Percentiles rank a stretch among this genome's conserved stretches.
phyloP scores from a whole-genome alignment of 352 stramenopile genomes.

The Halophytophthora batemanensis region DNA sequence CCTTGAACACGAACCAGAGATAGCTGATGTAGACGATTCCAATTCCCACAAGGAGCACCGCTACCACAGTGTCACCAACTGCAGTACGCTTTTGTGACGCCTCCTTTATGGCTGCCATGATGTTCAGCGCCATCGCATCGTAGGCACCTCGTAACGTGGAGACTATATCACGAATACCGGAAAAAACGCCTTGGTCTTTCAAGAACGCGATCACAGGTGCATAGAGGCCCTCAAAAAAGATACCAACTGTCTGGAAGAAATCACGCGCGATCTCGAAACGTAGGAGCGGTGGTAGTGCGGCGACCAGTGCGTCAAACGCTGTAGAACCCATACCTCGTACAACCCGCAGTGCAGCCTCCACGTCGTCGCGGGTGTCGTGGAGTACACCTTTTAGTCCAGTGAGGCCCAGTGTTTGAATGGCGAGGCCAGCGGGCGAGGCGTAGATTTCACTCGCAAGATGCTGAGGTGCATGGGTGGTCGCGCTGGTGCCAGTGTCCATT shows the following conservation, averaged over 20 bases:
- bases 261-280: conserved; percentile 38
- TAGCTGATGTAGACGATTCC: conserved; percentile 16
- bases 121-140: no score
- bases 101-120: no score
- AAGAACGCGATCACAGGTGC: conserved; percentile 17
- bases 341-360: conserved; percentile 7
- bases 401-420: no score
- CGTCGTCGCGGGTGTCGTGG: conserved; percentile 6
- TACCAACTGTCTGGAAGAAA: conserved; percentile 32
- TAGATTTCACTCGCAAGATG: no score
- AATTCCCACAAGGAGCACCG: no score
- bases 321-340: conserved; percentile 12
- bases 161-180: conserved; percentile 11
- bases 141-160: no score
- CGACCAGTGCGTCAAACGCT: conserved; percentile 2
- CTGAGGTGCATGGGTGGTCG: no score
- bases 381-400: conserved; percentile 8
- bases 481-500: no score
- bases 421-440: no score
- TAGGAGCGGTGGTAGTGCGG: conserved; percentile 30
- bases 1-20: conserved; percentile 26
- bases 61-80: no score
- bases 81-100: no score
- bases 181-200: conserved; percentile 15
- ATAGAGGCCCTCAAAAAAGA: conserved; percentile 41